Percentiles rank a stretch among this genome's conserved stretches.
Evolutionary conservation across 2,329 filamentous ascomycete species (phyloP).

Genomic region (Paramyrothecium roridum): DNA sequence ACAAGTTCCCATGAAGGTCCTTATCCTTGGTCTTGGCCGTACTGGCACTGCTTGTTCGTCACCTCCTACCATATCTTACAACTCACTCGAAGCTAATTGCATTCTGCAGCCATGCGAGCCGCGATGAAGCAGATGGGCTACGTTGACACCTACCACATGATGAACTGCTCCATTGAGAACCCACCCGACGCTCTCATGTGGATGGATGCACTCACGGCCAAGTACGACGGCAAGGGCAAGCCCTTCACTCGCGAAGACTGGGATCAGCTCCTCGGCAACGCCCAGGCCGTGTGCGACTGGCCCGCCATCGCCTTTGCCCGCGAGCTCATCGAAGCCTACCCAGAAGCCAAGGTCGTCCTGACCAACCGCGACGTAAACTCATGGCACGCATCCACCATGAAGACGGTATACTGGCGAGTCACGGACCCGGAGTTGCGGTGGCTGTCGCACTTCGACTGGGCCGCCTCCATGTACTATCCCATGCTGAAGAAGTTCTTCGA

Average conservation of each 20-base stretch:
- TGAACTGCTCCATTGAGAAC: constrained; percentile 64
- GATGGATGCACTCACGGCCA: constrained; percentile 63
- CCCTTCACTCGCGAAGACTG: constrained; percentile 64
- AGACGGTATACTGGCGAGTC: constrained; percentile 65
- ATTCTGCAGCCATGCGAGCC: constrained; percentile 53
- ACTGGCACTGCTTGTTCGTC: constrained; percentile 69
- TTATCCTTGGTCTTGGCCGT: constrained; percentile 65
- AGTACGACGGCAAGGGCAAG: constrained; percentile 30
- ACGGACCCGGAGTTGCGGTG: constrained; percentile 54
- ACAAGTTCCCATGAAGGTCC: constrained; percentile 68
- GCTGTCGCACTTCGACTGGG: constrained; percentile 50
- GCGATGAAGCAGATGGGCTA: constrained; percentile 66
- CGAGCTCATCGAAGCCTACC: constrained; percentile 69
- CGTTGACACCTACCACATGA: constrained; percentile 71
- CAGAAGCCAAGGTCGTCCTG: constrained; percentile 68
- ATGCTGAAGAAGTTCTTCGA: constrained; percentile 70
- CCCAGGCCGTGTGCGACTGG: constrained; percentile 67
- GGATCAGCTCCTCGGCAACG: constrained; percentile 65
- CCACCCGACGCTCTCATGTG: constrained; percentile 60
- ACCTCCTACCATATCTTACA: not conserved
- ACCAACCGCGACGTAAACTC: constrained; percentile 64
- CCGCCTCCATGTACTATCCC: constrained; percentile 64
- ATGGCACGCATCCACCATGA: constrained; percentile 61
- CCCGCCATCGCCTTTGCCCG: constrained; percentile 65
- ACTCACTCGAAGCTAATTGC: not conserved